Conservation (phyloP, 345 rosid species). For the Excoecaria cochinchinensis region DNA sequence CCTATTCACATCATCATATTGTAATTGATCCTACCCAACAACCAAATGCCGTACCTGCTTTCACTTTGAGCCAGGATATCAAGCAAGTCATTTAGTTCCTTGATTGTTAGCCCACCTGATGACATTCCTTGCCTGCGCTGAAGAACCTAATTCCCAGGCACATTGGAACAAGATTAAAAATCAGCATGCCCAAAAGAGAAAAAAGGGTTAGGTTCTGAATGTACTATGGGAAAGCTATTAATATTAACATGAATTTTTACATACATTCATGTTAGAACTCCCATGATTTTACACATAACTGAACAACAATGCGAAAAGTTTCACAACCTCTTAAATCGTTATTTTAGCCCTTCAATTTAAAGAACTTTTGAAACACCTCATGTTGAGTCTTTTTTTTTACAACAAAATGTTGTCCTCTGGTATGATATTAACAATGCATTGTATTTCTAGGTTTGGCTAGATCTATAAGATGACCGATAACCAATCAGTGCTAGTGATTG, state of each 20-base stretch:
- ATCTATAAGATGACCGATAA: too few relatives aligned
- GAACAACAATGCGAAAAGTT: not conserved
- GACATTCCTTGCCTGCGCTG: constrained; percentile 81
- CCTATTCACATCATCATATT: too few relatives aligned
- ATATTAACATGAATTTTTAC: not conserved
- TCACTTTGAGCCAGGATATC: constrained; percentile 77
- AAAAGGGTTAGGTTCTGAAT: not conserved
- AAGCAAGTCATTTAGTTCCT: constrained; percentile 76
- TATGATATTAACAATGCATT: too few relatives aligned
- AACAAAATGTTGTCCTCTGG: too few relatives aligned
- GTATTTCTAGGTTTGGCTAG: too few relatives aligned
- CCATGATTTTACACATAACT: not conserved
- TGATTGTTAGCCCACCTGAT: constrained; percentile 68
- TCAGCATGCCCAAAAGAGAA: not conserved
- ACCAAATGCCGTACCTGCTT: constrained; percentile 45
- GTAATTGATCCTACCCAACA: too few relatives aligned
- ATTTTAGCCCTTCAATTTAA: not conserved
- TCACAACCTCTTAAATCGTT: too few relatives aligned
- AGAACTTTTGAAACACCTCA: not conserved
- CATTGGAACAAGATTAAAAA: not conserved
- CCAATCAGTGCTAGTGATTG: too few relatives aligned
- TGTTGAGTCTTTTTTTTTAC: too few relatives aligned
- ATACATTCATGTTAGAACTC: not conserved
- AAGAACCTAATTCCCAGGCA: constrained; percentile 44
- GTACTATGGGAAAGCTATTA: not conserved